Percentiles rank a stretch among this genome's conserved stretches.
Evolutionary conservation across 306 rosid species (phyloP).

Genomic region (Pachyrhizus erosus): DNA sequence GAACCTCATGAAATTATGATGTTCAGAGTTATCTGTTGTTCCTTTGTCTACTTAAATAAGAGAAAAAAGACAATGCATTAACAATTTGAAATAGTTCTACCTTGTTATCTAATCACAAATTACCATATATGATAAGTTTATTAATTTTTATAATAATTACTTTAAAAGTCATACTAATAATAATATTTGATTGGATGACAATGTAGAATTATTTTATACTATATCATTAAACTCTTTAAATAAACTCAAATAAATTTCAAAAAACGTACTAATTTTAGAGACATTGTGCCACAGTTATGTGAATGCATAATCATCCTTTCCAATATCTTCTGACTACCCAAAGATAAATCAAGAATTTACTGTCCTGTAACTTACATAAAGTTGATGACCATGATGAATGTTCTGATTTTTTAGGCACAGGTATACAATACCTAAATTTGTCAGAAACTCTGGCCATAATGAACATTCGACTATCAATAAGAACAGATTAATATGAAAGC

Average conservation of each 20-base stretch:
- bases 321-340: neutral
- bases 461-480: neutral
- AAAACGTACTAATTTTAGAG: neutral
- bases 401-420: neutral
- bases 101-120: too few species aligned
- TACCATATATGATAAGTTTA: too few species aligned
- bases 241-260: neutral
- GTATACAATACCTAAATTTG: neutral
- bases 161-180: too few species aligned
- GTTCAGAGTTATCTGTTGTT: neutral
- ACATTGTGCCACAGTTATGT: neutral
- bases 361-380: neutral
- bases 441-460: neutral
- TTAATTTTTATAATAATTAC: too few species aligned
- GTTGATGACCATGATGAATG: neutral
- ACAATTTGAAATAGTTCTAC: too few species aligned
- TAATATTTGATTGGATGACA: too few species aligned
- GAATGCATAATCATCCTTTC: neutral
- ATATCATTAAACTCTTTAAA: too few species aligned
- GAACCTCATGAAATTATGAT: conserved; percentile 2
- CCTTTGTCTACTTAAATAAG: neutral
- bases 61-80: too few species aligned
- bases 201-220: too few species aligned
- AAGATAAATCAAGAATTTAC: neutral
- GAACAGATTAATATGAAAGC: neutral